Evolutionary conservation across 768 basidiomycete species (phyloP), one percentile per base, ranked within the genome.

Genomic region (Leucogyrophana mollusca): DNA sequence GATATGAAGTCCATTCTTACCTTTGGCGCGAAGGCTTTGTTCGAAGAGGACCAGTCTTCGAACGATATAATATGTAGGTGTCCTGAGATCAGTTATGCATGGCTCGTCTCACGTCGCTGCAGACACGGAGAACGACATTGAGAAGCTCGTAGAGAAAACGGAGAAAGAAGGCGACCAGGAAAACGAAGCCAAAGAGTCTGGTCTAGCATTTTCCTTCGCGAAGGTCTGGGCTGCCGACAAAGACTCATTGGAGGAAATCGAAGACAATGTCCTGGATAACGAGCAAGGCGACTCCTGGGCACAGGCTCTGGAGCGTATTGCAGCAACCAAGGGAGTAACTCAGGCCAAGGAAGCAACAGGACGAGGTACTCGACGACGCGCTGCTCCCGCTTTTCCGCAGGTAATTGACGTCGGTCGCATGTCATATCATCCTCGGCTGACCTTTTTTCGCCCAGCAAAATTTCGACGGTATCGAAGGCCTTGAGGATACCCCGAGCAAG

Each of bases 141-240:
- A 94, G 42, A 87, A 81, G 35, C 79, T 97, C 20, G 89, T 98
- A 44, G 84, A 90, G 59, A 88, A 82, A 61, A 89, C 91, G 1
- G 89, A 93, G 62, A 71, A 77, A 42, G 86, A 91, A 50, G 79
- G 69, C 49, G 82, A 79, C 10, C 78, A 82, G 20, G 64, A 76
- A 43, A 74, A 76, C 40, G 62, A 66, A 16, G 60, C 72, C 4
- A 77, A 74, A 47, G 76, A 78, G 37, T 68, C 76, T n/a, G 71
- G 73, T 30, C 63, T 83, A 23, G 72, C 80, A 8, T 96, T 97
- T 62, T 80, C 79, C 5, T 95, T 94, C 57, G 93, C 94, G 9
- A 94, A 94, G 62, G 78, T 97, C 34, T 97, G 94, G 94, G 80
- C 86, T 1, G 82, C 87, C 18, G 82, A 87, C 49, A 85, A 87